Evolutionary conservation across 305 asterid genomes (phyloP).

Genomic region (Fraxinus sp.): DNA sequence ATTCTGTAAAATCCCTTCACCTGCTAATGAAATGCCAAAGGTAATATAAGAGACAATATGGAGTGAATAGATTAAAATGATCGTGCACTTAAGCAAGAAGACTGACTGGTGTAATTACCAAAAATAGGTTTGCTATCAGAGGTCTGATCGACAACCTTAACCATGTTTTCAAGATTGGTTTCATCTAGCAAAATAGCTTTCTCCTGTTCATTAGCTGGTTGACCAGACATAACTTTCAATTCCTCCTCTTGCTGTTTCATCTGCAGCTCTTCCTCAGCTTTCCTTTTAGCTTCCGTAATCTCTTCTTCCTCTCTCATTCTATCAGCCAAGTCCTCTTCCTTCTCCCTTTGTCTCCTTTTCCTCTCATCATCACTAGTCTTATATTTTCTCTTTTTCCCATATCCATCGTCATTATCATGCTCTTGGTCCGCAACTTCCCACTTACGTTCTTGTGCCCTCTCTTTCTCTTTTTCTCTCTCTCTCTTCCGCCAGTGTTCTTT

Average conservation of each 20-base stretch:
- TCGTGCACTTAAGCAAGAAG: slow-evolving; percentile 17
- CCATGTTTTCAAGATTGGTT: slow-evolving; percentile 37
- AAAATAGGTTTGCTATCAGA: slow-evolving; percentile 40
- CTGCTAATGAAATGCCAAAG: slow-evolving; percentile 38
- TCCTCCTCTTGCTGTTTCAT: slow-evolving; percentile 66
- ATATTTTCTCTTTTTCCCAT: slow-evolving; percentile 76
- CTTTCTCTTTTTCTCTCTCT: slow-evolving; percentile 89
- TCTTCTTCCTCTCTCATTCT: slow-evolving; percentile 84
- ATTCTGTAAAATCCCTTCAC: slow-evolving; percentile 52
- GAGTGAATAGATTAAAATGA: slow-evolving; percentile 6
- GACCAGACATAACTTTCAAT: slow-evolving; percentile 40
- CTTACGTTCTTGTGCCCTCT: slow-evolving; percentile 79
- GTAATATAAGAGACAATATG: slow-evolving; percentile 16
- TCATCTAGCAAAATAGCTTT: slow-evolving; percentile 43
- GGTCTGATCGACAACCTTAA: slow-evolving; percentile 41
- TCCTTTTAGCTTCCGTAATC: slow-evolving; percentile 65
- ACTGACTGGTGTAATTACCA: slow-evolving; percentile 42
- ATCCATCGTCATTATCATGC: slow-evolving; percentile 77
- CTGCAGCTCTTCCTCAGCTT: slow-evolving; percentile 65
- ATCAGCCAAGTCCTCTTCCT: slow-evolving; percentile 86
- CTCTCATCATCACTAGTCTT: slow-evolving; percentile 85
- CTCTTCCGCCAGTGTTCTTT: slow-evolving; percentile 84
- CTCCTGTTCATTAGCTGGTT: slow-evolving; percentile 44
- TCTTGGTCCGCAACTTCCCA: slow-evolving; percentile 82
- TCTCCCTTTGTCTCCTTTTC: slow-evolving; percentile 81